Percentiles rank a stretch among this genome's conserved stretches.
These are phyloP conservation scores for Alternaria rosae DNA, from an alignment of 2,329 filamentous ascomycete species.

Conservation along the genomic window DNA sequence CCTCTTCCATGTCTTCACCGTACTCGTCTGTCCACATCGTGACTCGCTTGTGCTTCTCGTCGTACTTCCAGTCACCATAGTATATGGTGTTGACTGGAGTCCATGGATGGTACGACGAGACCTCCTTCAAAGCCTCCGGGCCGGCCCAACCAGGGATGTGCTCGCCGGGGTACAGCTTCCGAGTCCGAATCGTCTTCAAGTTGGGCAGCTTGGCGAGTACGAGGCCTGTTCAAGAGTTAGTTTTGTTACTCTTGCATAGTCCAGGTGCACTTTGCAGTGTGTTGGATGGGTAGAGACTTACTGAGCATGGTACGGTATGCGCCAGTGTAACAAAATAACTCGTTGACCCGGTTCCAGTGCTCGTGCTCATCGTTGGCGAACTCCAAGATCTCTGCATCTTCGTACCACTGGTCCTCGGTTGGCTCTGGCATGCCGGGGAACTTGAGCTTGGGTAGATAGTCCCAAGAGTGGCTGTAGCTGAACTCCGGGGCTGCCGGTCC, in stretches of 20 bases:
- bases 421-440: neutral
- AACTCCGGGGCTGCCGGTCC: neutral
- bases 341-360: slow-evolving; percentile 2
- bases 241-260: neutral
- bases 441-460: neutral
- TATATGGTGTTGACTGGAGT: slow-evolving; percentile 19
- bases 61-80: slow-evolving; percentile 33
- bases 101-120: slow-evolving; percentile 21
- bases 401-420: slow-evolving; percentile 1
- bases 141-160: slow-evolving; percentile 24
- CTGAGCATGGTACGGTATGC: slow-evolving; percentile 21
- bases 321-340: slow-evolving; percentile 19
- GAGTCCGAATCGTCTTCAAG: slow-evolving; percentile 14
- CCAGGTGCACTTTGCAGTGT: neutral
- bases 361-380: slow-evolving; percentile 11
- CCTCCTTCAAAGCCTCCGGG: slow-evolving; percentile 2
- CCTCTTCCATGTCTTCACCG: slow-evolving; percentile 19
- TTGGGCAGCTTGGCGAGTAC: slow-evolving; percentile 13
- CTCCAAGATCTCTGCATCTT: slow-evolving; percentile 12
- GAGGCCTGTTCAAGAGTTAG: neutral
- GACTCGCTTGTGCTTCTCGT: slow-evolving; percentile 17
- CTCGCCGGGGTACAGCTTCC: slow-evolving; percentile 25
- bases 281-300: neutral
- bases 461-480: neutral
- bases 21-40: slow-evolving; percentile 24